Evolutionary conservation across 179 eudicot genomes (phyloP), one percentile per base, ranked within the genome.

Genomic region (Corrigiola litoralis): DNA sequence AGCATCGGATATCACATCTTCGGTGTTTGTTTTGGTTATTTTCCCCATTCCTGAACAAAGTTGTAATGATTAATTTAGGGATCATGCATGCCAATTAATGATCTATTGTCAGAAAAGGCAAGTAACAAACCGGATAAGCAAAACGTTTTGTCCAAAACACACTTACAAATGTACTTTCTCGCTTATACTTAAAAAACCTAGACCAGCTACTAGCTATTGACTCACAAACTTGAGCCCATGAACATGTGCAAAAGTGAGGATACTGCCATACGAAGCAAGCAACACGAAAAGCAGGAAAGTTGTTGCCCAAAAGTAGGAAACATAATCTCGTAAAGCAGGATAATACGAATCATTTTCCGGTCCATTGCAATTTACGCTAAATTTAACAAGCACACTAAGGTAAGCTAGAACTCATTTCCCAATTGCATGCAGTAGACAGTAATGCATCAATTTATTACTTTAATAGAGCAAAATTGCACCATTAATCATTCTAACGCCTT

Each of bases 11-110:
- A 60, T n/a, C 20, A 17, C 33, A 13, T 18, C 46, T 9, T 40
- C 52, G 18, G 69, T 14, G 38, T 18, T 50, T 8, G 56, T 24
- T 31, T 62, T 64, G 23, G 23, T 59, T 18, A 28, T 55, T 24
- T 42, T 50, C 16, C 17, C 52, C 71, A 55, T 71, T 23, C 64
- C 75, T 71, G 40, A 13, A 71, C 36, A 33, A 2, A 29, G 46
- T n/a, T 27, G 2, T 34, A 46, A 21, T 17, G 23, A 16, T 25
- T 23, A 3, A 31, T 0, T 18, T 46, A 57, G 11, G 8, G 37
- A 38, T 16, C 9, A 31, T 23, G 12, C 21, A 13, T 50, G 9
- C 5, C 1, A 11, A 54, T 0, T 6, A n/a, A 21, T n/a, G 18
- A 41, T 9, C 1, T 5, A n/a, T 34, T 0, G 6, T 42, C 12